Evolutionary conservation across 2,329 filamentous ascomycete species (phyloP).

Genomic region (Colletotrichum plurivorum): DNA sequence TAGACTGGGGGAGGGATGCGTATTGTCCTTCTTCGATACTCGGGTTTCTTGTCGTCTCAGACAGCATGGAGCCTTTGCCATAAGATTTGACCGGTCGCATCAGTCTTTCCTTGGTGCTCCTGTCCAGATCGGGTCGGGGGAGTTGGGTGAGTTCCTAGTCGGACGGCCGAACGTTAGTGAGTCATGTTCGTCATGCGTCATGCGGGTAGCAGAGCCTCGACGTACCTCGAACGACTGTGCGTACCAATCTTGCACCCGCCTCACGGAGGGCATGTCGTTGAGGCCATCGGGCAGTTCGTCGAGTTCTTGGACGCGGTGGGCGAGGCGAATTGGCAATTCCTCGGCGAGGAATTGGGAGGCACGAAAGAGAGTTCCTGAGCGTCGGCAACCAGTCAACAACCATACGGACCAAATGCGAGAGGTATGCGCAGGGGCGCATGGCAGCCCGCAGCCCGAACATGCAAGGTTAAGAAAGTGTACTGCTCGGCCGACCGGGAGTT

Average conservation of each 20-base stretch:
- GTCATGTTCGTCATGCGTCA: constrained; percentile 31
- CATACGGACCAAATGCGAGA: constrained; percentile 5
- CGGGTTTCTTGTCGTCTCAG: constrained; percentile 89
- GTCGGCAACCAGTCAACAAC: constrained; percentile 9
- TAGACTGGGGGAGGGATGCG: constrained; percentile 60
- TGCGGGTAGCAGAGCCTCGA: constrained; percentile 34
- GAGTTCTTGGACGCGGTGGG: constrained; percentile 96
- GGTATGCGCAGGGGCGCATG: constrained; percentile 17
- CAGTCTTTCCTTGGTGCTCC: constrained; percentile 84
- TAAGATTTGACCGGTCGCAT: constrained; percentile 72
- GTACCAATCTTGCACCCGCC: constrained; percentile 97
- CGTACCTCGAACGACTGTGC: constrained; percentile 98
- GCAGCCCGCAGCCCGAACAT: neutral
- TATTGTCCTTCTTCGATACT: constrained; percentile 90
- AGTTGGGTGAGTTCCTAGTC: constrained; percentile 90
- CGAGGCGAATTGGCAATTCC: constrained; percentile 95
- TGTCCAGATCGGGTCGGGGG: constrained; percentile 80
- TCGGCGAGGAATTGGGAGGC: constrained; percentile 98
- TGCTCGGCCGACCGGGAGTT: constrained; percentile 32
- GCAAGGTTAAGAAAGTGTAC: constrained; percentile 19
- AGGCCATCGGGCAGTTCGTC: constrained; percentile 93
- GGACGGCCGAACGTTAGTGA: constrained; percentile 29
- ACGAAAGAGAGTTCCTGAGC: constrained; percentile 90
- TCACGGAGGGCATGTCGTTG: constrained; percentile 97
- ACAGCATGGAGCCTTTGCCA: constrained; percentile 76